phyloP scores from a whole-genome alignment of 2,329 filamentous ascomycete species.

The Xylariaceae sp. region DNA sequence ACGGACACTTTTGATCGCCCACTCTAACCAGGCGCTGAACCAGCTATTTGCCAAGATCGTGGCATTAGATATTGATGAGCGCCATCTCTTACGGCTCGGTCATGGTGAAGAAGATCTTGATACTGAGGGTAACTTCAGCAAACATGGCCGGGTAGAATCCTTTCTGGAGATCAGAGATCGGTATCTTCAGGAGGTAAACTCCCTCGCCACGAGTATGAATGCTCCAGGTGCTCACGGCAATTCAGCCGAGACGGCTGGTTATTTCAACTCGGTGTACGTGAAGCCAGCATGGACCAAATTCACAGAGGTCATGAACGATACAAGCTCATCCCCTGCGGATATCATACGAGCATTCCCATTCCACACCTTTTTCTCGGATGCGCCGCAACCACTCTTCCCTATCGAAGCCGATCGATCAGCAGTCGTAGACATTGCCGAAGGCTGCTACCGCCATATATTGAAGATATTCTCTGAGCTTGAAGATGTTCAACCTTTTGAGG shows the following conservation, averaged over 20 bases:
- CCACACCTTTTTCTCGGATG: slow-evolving; percentile 77
- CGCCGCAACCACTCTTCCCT: slow-evolving; percentile 80
- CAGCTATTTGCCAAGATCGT: slow-evolving; percentile 98
- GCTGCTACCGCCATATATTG: slow-evolving; percentile 82
- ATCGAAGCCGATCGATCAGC: slow-evolving; percentile 57
- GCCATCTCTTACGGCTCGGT: slow-evolving; percentile 84
- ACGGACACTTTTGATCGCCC: slow-evolving; percentile 84
- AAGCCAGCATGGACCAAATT: slow-evolving; percentile 86
- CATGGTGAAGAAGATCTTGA: slow-evolving; percentile 94
- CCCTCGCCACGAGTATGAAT: slow-evolving; percentile 75
- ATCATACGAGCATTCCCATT: slow-evolving; percentile 80
- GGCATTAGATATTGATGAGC: slow-evolving; percentile 90
- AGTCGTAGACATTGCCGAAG: slow-evolving; percentile 70
- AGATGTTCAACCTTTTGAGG: slow-evolving; percentile 92
- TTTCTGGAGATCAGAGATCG: slow-evolving; percentile 82
- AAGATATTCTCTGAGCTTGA: slow-evolving; percentile 90
- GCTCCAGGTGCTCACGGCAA: slow-evolving; percentile 93
- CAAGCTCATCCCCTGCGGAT: slow-evolving; percentile 52
- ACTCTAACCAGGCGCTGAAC: slow-evolving; percentile 96
- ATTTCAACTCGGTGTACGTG: slow-evolving; percentile 91
- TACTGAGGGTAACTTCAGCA: slow-evolving; percentile 83
- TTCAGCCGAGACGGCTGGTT: slow-evolving; percentile 93
- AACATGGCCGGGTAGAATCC: slow-evolving; percentile 88
- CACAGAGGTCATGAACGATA: slow-evolving; percentile 56
- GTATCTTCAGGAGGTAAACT: slow-evolving; percentile 77